phyloP scores from a whole-genome alignment of 345 rosid genomes.

The Murraya koenigii region DNA sequence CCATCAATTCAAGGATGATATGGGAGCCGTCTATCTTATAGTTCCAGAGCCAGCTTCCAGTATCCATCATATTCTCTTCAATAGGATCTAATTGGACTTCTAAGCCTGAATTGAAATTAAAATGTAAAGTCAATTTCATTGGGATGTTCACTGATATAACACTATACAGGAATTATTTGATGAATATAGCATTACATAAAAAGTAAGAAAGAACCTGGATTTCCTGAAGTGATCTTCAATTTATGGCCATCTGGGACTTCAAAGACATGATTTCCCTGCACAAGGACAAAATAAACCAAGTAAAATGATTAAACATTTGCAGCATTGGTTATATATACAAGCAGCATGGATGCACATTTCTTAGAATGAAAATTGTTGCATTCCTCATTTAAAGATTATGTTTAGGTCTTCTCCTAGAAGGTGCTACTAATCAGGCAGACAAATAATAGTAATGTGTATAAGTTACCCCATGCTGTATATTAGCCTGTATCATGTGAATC shows the following conservation, averaged over 20 bases:
- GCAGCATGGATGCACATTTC: not conserved
- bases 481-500: not conserved
- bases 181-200: not conserved
- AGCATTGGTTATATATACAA: not conserved
- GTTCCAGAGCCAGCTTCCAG: conserved; percentile 92
- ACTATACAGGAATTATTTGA: not conserved
- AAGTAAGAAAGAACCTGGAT: conserved; percentile 45
- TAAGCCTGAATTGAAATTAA: conserved; percentile 40
- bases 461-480: not conserved
- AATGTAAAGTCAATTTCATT: not conserved
- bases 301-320: not conserved
- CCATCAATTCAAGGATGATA: conserved; percentile 59
- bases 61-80: conserved; percentile 44
- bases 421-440: not conserved
- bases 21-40: conserved; percentile 55
- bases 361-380: not conserved
- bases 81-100: conserved; percentile 50
- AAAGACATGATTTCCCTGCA: conserved; percentile 79
- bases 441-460: not conserved
- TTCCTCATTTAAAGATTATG: not conserved
- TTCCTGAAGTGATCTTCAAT: conserved; percentile 61
- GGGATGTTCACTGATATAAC: not conserved
- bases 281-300: not conserved
- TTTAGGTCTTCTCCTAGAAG: not conserved
- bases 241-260: conserved; percentile 83